These are phyloP conservation scores for Proteromonas lacertae DNA, from an alignment of 352 stramenopile genomes.

Conservation along the genomic window DNA sequence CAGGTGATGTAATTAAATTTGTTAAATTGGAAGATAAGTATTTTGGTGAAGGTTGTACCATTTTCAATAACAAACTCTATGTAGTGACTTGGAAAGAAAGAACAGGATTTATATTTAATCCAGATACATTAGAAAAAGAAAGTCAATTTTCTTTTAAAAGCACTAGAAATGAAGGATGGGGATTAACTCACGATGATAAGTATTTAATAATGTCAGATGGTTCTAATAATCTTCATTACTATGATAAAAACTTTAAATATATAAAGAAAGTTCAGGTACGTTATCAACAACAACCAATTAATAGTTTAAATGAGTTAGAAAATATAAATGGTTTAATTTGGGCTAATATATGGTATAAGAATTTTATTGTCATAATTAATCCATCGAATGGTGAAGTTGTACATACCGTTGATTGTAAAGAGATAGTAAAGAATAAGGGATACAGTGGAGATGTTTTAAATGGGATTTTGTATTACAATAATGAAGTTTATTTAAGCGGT, in stretches of 20 bases:
- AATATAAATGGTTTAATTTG: background rate
- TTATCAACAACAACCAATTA: too few relatives aligned
- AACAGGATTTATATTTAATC: background rate
- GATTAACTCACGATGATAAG: background rate
- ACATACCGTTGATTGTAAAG: too few relatives aligned
- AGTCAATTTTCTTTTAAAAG: background rate
- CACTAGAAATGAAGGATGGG: background rate
- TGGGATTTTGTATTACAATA: too few relatives aligned
- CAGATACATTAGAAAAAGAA: background rate
- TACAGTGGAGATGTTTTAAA: too few relatives aligned
- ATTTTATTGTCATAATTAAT: too few relatives aligned
- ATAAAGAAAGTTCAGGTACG: too few relatives aligned
- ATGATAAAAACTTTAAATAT: background rate
- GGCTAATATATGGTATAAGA: constrained; percentile 2
- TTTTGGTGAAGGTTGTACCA: background rate
- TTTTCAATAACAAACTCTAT: background rate
- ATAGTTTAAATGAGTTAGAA: constrained; percentile 1
- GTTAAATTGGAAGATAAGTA: background rate
- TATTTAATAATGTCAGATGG: background rate
- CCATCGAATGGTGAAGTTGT: too few relatives aligned
- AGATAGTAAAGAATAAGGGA: too few relatives aligned
- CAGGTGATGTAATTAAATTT: background rate
- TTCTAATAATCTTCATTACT: background rate
- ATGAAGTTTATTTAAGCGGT: too few relatives aligned
- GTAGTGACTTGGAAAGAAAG: constrained; percentile 1